Evolutionary conservation across 2,329 filamentous ascomycete species (phyloP).

Genomic region (Kalmusia sp.): DNA sequence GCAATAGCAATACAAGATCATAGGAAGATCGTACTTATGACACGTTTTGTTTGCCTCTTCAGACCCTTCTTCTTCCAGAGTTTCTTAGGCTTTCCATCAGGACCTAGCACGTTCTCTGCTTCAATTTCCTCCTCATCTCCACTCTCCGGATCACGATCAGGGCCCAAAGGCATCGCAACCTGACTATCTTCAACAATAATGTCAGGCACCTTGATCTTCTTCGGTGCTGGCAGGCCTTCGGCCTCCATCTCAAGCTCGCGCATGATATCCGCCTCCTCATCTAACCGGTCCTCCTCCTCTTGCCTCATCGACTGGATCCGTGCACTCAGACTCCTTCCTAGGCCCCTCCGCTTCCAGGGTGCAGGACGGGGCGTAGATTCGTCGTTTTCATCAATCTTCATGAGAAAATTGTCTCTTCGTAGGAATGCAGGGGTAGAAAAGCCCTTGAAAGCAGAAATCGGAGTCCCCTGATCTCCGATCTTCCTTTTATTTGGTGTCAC

Average conservation of each 20-base stretch:
- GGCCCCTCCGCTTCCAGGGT: slow-evolving; percentile 52
- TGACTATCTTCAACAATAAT: slow-evolving; percentile 54
- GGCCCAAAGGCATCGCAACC: slow-evolving; percentile 52
- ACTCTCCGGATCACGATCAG: slow-evolving; percentile 56
- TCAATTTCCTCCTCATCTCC: slow-evolving; percentile 64
- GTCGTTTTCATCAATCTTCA: slow-evolving; percentile 63
- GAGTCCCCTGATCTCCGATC: slow-evolving; percentile 47
- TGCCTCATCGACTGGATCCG: slow-evolving; percentile 75
- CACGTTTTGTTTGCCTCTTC: slow-evolving; percentile 76
- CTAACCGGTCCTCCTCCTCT: slow-evolving; percentile 59
- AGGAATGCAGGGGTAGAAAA: slow-evolving; percentile 78
- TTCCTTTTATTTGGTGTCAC: slow-evolving; percentile 64
- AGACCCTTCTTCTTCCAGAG: slow-evolving; percentile 84
- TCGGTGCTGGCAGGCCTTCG: slow-evolving; percentile 30
- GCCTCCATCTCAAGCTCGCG: slow-evolving; percentile 69
- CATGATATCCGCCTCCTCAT: slow-evolving; percentile 77
- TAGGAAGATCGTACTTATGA: slow-evolving; percentile 58
- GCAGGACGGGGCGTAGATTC: slow-evolving; percentile 42
- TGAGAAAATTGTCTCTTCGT: slow-evolving; percentile 59
- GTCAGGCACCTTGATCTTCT: slow-evolving; percentile 35
- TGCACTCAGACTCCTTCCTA: slow-evolving; percentile 75
- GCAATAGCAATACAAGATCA: slow-evolving; percentile 5
- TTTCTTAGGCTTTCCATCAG: slow-evolving; percentile 66
- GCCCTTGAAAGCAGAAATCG: slow-evolving; percentile 40
- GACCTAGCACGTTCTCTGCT: slow-evolving; percentile 48